Evolutionary conservation across 208 protist species (phyloP), one percentile per base, ranked within the genome.

Genomic region (Wallacemonas collosoma): DNA sequence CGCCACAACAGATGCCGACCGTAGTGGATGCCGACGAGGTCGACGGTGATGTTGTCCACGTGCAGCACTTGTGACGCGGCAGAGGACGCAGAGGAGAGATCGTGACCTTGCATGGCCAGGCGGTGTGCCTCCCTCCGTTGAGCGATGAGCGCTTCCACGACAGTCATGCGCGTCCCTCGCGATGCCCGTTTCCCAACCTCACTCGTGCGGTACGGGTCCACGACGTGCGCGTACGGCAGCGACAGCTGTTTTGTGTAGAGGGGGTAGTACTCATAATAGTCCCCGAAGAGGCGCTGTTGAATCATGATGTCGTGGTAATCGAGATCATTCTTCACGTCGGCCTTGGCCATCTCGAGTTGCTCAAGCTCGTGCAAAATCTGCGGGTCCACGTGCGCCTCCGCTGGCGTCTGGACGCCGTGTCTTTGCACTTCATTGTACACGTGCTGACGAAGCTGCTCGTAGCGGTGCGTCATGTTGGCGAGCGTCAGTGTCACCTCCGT

Each of bases 231-330:
- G 51, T 48, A 53, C 62, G 69, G 47, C 53, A 81, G 72, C 9
- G 44, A 3, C 15, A 81, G 56, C 35, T 36, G 41, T 3, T 72
- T 61, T 7, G 40, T 26, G 9, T 82, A 53, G 6, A 94, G 71
- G 7, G 85, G 82, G 67, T 85, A 88, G 73, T 89, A 94, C 78
- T 94, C 89, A 77, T 82, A 94, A 73, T 91, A 57, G 43, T 92
- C 77, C 0, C 89, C 89, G 50, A 90, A 80, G 43, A 78, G 76
- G 45, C 81, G 79, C 45, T 87, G 76, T 43, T 47, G 3, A n/a
- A 75, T 70, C 35, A 85, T 73, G 12, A 89, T 51, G 40, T 62
- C 47, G 15, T 82, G 26, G 68, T 91, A 79, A 6, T 71, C 62
- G 5, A 87, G 2, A 12, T 83, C 75, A 60, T 77, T 69, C 43